Base-by-base conservation (phyloP, 179 eudicot genomes). In the Beta lomatogona region DNA sequence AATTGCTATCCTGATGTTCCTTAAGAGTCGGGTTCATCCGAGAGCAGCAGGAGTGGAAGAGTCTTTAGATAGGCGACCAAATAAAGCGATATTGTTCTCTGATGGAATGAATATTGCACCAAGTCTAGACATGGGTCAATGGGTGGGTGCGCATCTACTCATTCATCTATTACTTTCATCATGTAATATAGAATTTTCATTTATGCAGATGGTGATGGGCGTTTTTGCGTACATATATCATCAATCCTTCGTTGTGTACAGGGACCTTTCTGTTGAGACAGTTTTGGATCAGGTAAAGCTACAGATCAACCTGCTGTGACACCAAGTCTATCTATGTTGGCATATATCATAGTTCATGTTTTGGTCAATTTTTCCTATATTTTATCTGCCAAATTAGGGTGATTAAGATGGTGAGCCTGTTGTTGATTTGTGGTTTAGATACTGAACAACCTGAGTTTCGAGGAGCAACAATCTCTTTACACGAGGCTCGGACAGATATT, bases 151-250 rank as follows among this genome's bases (percentile, higher is more conserved):
- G 0, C 41, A 36, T 36, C 41, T 36, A 36, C 41, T 55, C 15
- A 13, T 55, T 45, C 58, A 22, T 7, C 50, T 63, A 8, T 53
- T 31, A 52, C 9, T 10, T 28, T 59, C 41, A 36, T 36, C 41
- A 36, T 36, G 44, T 21, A 48, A 4, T 55, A 25, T 36, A 63
- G 66, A 16, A 44, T 63, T 59, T 28, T 14, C 11, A 36, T 14
- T 73, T 75, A 7, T 84, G 89, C 94, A 93, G 97, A 92, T 92
- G 96, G 96, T 92, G 86, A 93, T 93, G 97, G 97, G 96, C 6
- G 92, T 93, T 45, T 92, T 93, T 69, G 96, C 97, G 4, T 93
- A 93, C 86, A 93, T 92, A 54, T 93, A 93, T 79, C 92, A 92
- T 81, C 97, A 92, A 82, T 93, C 97, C 25, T 93, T 93, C 80